Evolutionary conservation across 129 eudicot species (phyloP).

Genomic region (Arctium lappa): DNA sequence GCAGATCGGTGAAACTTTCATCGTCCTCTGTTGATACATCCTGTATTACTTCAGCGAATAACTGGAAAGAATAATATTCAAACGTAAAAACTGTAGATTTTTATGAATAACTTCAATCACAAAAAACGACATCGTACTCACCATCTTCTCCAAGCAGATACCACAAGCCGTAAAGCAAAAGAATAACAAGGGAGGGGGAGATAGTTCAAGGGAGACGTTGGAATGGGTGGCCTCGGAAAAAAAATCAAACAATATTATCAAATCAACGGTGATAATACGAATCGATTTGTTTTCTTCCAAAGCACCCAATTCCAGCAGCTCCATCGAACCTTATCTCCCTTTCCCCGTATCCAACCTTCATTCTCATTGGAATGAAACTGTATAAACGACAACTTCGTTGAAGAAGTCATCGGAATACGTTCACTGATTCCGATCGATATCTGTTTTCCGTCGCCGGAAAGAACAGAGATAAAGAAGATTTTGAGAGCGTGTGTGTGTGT

Average conservation of each 20-base stretch:
- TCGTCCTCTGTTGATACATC: too few relatives aligned
- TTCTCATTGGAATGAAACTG: neutral
- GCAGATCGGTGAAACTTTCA: neutral
- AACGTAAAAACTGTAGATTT: too few relatives aligned
- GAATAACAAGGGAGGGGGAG: constrained; percentile 5
- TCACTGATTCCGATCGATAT: too few relatives aligned
- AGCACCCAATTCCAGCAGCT: constrained; percentile 3
- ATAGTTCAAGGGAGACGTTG: constrained; percentile 12
- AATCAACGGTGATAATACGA: neutral
- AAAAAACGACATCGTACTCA: neutral
- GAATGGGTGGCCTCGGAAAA: constrained; percentile 18
- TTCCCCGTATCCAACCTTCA: neutral
- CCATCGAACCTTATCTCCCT: neutral
- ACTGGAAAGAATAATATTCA: too few relatives aligned
- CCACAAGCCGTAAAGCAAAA: neutral
- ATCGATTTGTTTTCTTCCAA: neutral
- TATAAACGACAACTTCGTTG: too few relatives aligned
- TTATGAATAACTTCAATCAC: too few relatives aligned
- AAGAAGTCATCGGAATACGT: too few relatives aligned
- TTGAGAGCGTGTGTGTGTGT: too few relatives aligned
- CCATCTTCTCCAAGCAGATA: neutral
- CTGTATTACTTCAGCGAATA: too few relatives aligned
- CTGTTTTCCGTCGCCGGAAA: too few relatives aligned
- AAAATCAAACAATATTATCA: neutral
- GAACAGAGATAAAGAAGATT: too few relatives aligned